Base-by-base conservation (phyloP, 2,329 filamentous ascomycete species). In the Orbilia javanica region DNA sequence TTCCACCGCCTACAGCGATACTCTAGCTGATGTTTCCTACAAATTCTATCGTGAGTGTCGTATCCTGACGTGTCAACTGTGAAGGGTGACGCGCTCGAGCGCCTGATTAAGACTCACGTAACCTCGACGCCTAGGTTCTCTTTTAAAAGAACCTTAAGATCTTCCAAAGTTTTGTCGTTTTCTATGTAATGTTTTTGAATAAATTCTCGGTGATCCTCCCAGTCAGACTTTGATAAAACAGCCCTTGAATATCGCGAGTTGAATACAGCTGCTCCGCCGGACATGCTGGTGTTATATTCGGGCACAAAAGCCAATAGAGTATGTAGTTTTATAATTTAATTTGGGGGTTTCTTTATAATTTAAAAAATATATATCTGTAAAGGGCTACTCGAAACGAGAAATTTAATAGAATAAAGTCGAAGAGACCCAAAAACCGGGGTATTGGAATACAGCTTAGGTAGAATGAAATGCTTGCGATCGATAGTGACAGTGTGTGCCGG, bases 1-100 rank as follows among this genome's bases (percentile, higher is more conserved):
- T 64, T 64, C 60, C 60, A 64, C 34, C 60, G 29, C 29, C 60
- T 64, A 50, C 60, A 64, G 22, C 60, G 60, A 39, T 64, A 64
- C 50, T 64, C 60, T 22, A 64, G 60, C 5, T 64, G 60, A 5
- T 64, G 39, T 64, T 64, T 64, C 10, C 60, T 64, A 20, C 29
- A 27, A 64, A 29, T 22, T 1, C 4, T 25, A 10, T 20, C 10
- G 25, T 64, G 25, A 48, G 60, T 48, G 34, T 20, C 5, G 18
- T 20, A 44, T 10, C 42, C 8, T 44, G 4, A 44, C 4, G 4
- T 44, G 15, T 8, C 42, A 44, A 20, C n/a, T 20, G 6, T 15
- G 4, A 18, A 8, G 2, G n/a, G 42, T 27, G 46, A 27, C 22
- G 22, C 46, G 22, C 46, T 50, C 20, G 46, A 50, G 42, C 42